phyloP scores from a whole-genome alignment of 306 rosid species.

The Sindora glabra region DNA sequence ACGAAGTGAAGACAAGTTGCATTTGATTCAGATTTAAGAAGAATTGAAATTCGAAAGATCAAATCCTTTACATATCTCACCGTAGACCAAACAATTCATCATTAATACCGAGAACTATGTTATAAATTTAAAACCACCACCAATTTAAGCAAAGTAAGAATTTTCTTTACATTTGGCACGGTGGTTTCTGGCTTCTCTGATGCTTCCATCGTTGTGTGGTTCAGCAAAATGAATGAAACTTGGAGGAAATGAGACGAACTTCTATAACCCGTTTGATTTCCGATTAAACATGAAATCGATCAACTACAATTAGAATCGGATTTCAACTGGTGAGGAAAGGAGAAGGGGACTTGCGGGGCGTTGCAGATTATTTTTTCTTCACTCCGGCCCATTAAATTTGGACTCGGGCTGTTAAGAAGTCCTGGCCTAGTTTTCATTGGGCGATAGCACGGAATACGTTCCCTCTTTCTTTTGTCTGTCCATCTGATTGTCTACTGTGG shows the following conservation, averaged over 20 bases:
- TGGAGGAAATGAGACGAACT: background rate
- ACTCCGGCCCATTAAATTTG: too few relatives aligned
- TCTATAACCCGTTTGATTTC: background rate
- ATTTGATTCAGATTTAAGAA: background rate
- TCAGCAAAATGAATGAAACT: background rate
- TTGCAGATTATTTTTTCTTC: too few relatives aligned
- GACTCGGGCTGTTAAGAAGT: too few relatives aligned
- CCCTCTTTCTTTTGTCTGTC: too few relatives aligned
- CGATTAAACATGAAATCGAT: background rate
- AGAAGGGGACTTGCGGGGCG: too few relatives aligned
- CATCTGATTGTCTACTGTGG: too few relatives aligned
- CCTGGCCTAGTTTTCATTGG: too few relatives aligned
- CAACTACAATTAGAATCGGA: too few relatives aligned
- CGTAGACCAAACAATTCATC: background rate
- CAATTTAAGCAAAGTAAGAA: background rate
- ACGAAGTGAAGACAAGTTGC: too few relatives aligned
- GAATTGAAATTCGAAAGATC: background rate
- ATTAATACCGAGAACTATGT: too few relatives aligned
- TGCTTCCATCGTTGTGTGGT: constrained; percentile 34
- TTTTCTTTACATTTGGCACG: constrained; percentile 19
- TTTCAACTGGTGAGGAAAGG: too few relatives aligned
- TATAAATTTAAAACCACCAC: background rate
- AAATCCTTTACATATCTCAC: background rate
- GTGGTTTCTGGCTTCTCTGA: constrained; percentile 31
- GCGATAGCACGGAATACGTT: too few relatives aligned